These are phyloP conservation scores for Clavispora phyllophila DNA, from an alignment of 805 yeast species.

Conservation along the genomic window DNA sequence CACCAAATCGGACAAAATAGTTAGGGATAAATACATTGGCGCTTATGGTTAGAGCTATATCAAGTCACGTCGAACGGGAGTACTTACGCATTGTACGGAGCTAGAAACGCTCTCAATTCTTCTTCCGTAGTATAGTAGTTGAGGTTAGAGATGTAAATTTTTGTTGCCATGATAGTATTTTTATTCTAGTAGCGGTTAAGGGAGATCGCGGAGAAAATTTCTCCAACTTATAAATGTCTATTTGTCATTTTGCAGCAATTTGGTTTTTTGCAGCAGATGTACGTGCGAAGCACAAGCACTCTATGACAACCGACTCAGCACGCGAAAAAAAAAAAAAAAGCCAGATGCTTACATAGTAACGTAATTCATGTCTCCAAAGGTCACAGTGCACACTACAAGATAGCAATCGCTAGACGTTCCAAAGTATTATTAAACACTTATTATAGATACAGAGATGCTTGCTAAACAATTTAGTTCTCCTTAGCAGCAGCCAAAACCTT, in stretches of 20 bases:
- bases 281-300: background rate
- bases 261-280: background rate
- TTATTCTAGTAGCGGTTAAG: background rate
- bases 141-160: constrained; percentile 51
- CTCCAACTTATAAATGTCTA: too few relatives aligned
- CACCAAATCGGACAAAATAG: constrained; percentile 45
- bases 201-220: too few relatives aligned
- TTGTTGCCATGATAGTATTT: constrained; percentile 3
- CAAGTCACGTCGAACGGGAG: background rate
- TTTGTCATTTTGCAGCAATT: background rate
- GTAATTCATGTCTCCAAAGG: too few relatives aligned
- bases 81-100: constrained; percentile 44
- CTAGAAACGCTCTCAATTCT: constrained; percentile 43
- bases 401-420: background rate
- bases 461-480: constrained; percentile 9
- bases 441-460: constrained; percentile 6
- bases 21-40: constrained; percentile 49
- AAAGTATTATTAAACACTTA: constrained; percentile 14
- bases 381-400: too few relatives aligned
- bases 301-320: too few relatives aligned
- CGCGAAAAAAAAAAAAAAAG: background rate
- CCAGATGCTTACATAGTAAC: background rate
- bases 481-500: constrained; percentile 67
- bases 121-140: constrained; percentile 48
- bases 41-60: constrained; percentile 2